Evolutionary conservation across 805 yeast genomes (phyloP), one percentile per base, ranked within the genome.

Genomic region (Kregervanrija delftensis): DNA sequence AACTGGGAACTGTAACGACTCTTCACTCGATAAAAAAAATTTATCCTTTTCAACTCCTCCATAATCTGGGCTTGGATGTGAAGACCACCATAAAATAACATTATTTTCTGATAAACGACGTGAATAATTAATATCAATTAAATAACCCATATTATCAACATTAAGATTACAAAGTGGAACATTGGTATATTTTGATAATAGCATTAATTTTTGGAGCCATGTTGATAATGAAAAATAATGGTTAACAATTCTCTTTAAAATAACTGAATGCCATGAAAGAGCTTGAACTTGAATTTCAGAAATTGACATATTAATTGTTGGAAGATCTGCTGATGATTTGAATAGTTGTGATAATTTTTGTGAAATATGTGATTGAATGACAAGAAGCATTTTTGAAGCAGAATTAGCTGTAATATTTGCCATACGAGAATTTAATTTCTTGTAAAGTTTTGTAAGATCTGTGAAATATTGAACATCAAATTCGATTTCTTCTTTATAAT

Each of bases 51-150:
- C 90, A 37, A 67, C 58, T 1, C 96, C 96, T 30, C 96, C 97
- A 56, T 77, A 82, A 57, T 88, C 96, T 0, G 96, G 91, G 38
- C 74, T 63, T 1, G 91, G 85, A 14, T 72, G 71, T 3, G 81
- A 77, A 0, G 96, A 86, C 98, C 99, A 93, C 98, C 99, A 93
- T 30, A 95, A 66, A 5, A 91, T 83, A 35, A 86, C 76, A 48
- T 80, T 77, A 40, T 77, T 76, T 39, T 78, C 72, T 14, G 69
- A 69, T 45, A 93, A 71, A 42, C 81, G 72, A 55, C 99, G 72
- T 0, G 98, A 95, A 61, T 87, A 93, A 44, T 81, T 81, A 36
- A 91, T 74, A 62, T 93, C 99, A 47, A 91, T 84, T 54, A 89
- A 68, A 54, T 78, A 86, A 0, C 86, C 82, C 64, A 82, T 71